Conservation (phyloP, 192 early-diverging fungal genomes). For the Geranomyces michiganensis region DNA sequence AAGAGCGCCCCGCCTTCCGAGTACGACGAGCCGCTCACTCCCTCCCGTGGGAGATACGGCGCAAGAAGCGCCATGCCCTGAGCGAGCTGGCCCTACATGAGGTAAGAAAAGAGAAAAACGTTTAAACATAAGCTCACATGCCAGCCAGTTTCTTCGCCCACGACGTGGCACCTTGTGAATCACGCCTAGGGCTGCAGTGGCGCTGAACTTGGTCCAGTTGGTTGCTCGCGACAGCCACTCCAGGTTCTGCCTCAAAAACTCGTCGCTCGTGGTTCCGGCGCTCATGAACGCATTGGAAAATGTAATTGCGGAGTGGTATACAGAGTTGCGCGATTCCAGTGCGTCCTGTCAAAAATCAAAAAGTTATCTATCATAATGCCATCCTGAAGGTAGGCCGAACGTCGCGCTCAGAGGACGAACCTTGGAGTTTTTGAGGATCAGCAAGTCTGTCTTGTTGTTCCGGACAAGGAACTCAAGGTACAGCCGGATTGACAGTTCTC, state of each 20-base stretch:
- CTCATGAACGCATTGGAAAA: constrained; percentile 99
- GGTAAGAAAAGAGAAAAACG: not conserved
- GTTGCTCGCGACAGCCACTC: constrained; percentile 97
- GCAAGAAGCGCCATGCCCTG: constrained; percentile 80
- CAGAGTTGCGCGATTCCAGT: constrained; percentile 86
- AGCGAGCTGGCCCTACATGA: constrained; percentile 77
- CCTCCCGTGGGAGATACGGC: constrained; percentile 94
- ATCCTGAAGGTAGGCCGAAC: not conserved
- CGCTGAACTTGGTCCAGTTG: constrained; percentile 99
- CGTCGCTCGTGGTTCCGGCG: constrained; percentile 96
- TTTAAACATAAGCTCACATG: not conserved
- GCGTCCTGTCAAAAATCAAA: constrained; percentile 57
- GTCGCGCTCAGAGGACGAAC: constrained; percentile 18
- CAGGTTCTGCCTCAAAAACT: constrained; percentile 94
- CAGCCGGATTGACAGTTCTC: constrained; percentile 88
- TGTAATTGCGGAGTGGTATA: constrained; percentile 93
- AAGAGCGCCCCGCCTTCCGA: constrained; percentile 97
- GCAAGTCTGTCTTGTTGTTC: constrained; percentile 95
- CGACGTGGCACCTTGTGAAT: constrained; percentile 81
- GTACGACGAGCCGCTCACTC: constrained; percentile 83
- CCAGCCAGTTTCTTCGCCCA: no score
- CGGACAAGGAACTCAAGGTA: constrained; percentile 93
- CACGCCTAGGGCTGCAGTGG: constrained; percentile 95
- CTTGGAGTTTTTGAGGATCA: constrained; percentile 93
- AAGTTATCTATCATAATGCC: not conserved